Base-by-base conservation (phyloP, 73 alveolate species). In the Paramecium sonneborni region DNA sequence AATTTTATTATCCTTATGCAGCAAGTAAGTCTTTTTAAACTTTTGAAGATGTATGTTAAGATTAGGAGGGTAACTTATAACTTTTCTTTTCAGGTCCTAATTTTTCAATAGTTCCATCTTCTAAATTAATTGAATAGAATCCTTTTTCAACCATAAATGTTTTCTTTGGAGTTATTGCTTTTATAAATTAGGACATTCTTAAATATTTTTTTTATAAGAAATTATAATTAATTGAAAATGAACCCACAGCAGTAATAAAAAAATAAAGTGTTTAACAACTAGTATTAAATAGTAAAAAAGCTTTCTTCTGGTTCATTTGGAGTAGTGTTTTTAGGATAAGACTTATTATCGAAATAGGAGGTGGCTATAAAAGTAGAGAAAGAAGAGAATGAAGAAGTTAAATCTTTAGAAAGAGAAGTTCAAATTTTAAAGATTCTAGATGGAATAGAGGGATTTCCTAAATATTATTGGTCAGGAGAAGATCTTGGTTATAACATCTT, bases 231-330 rank as follows among this genome's bases (percentile, higher is more conserved):
- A 62, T 62, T 32, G 26, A 62, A 26, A n/a, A n/a, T n/a, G n/a
- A n/a, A n/a, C n/a, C n/a, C n/a, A n/a, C n/a, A n/a, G 41, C 30
- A 12, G 52, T 76, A 35, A 37, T n/a, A n/a, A n/a, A n/a, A n/a
- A n/a, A n/a, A n/a, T n/a, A n/a, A n/a, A n/a, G n/a, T n/a, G n/a
- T n/a, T 76, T 57, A 76, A 76, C 52, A 76, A 76, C 41, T 30
- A 70, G 52, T 86, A 41, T 68, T 28, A 32, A 23, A 23, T 86
- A 10, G 67, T 30, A 15, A 58, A 95, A 72, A 90, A 94, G 74
- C 93, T 96, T 35, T 97, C 98, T 15, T 96, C 95, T 41, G 99
- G 99, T 30, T 93, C 98, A n/a, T 96, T 93, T 95, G 99, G 99
- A 39, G 96, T 95, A 14, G 98, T 96, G 43, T 96, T 82, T 92